Percentiles rank a stretch among this genome's conserved stretches.
Evolutionary conservation across 1,139 yeast genomes (phyloP).

Genomic region (Citeromyces hawaiiensis): DNA sequence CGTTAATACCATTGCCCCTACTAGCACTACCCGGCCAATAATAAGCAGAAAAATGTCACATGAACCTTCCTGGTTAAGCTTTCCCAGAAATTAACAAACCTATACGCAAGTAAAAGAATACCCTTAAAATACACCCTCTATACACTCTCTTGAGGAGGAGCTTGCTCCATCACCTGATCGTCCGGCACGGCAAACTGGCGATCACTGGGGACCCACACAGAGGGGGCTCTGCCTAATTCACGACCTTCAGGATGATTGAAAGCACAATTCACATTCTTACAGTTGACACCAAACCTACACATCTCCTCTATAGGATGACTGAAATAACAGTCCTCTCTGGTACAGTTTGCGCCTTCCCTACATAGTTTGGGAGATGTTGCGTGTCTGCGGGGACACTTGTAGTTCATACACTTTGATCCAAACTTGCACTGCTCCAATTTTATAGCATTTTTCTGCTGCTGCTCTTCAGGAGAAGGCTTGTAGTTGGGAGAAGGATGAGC

Average conservation of each 20-base stretch:
- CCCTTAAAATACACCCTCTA: slow-evolving; percentile 4
- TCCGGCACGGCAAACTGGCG: slow-evolving; percentile 72
- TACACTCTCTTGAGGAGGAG: slow-evolving; percentile 29
- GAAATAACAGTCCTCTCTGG: slow-evolving; percentile 69
- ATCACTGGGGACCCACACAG: slow-evolving; percentile 37
- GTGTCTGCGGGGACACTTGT: slow-evolving; percentile 72
- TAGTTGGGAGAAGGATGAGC: slow-evolving; percentile 72
- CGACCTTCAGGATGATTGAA: slow-evolving; percentile 75
- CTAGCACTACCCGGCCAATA: too few species aligned
- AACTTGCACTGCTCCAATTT: slow-evolving; percentile 74
- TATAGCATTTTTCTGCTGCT: slow-evolving; percentile 19
- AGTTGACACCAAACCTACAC: slow-evolving; percentile 68
- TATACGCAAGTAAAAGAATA: not conserved
- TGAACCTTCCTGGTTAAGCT: too few species aligned
- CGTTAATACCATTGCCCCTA: too few species aligned
- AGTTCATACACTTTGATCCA: slow-evolving; percentile 63
- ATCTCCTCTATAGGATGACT: slow-evolving; percentile 69
- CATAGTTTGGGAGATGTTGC: slow-evolving; percentile 63
- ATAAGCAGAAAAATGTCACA: too few species aligned
- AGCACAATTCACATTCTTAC: slow-evolving; percentile 58
- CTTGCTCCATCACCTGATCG: slow-evolving; percentile 62
- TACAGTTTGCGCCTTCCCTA: slow-evolving; percentile 69
- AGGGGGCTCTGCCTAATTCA: slow-evolving; percentile 52
- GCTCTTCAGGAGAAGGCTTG: slow-evolving; percentile 16
- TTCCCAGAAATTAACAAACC: too few species aligned